A percentile compares a stretch with the other conserved stretches of the same genome.
These are phyloP conservation scores for Penicillium sp. DNA, from an alignment of 2,329 filamentous ascomycete species.

Conservation along the genomic window DNA sequence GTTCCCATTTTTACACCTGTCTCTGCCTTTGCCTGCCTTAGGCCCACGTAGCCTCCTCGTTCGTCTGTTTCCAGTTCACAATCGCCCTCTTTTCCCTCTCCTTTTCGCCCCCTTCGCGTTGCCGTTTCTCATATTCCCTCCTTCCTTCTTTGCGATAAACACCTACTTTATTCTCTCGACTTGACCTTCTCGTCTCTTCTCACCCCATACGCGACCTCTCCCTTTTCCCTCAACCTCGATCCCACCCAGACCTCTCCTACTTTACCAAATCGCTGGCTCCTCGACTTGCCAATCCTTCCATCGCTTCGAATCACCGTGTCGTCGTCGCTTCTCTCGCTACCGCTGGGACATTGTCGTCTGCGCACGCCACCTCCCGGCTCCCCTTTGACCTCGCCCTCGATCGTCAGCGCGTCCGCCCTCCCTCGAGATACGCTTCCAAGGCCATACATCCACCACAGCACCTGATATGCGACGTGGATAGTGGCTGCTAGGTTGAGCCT, in stretches of 20 bases:
- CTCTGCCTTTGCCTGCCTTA: slow-evolving; percentile 23
- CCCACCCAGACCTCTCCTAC: not conserved
- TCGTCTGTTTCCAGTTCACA: slow-evolving; percentile 23
- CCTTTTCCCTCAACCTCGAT: slow-evolving; percentile 10
- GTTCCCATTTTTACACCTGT: slow-evolving; percentile 15
- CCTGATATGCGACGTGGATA: slow-evolving; percentile 25
- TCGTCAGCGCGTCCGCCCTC: slow-evolving; percentile 17
- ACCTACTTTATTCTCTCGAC: slow-evolving; percentile 12
- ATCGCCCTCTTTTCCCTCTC: slow-evolving; percentile 26
- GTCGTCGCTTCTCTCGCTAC: not conserved
- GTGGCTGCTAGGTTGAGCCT: slow-evolving; percentile 20
- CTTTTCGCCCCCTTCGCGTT: slow-evolving; percentile 17
- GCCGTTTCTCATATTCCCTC: slow-evolving; percentile 12
- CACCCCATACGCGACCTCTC: slow-evolving; percentile 4
- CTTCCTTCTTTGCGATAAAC: slow-evolving; percentile 15
- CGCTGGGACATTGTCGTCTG: not conserved
- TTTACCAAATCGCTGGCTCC: not conserved
- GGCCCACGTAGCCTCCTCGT: slow-evolving; percentile 26
- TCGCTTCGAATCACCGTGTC: not conserved
- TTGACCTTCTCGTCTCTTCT: slow-evolving; percentile 8
- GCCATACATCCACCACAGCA: slow-evolving; percentile 5
- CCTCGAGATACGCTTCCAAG: slow-evolving; percentile 10
- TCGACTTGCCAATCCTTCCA: not conserved
- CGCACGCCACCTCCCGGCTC: not conserved
- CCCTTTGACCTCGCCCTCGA: slow-evolving; percentile 1